Base-by-base conservation (phyloP, 768 basidiomycete genomes). In the Hericium alpestre region DNA sequence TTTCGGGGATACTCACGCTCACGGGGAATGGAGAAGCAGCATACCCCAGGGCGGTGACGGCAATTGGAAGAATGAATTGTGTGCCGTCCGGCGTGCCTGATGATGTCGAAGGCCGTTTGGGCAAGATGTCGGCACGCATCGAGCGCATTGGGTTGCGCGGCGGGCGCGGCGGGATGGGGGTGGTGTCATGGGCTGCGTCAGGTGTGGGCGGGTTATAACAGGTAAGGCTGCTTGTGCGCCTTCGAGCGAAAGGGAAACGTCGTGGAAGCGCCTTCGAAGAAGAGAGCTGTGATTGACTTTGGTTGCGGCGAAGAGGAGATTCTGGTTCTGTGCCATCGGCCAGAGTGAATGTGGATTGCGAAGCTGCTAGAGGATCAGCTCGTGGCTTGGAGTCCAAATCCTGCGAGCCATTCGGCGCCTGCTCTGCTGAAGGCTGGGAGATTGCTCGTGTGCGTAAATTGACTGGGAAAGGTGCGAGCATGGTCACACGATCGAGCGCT, bases 221-320 rank as follows among this genome's bases (percentile, higher is more conserved):
- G 53, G 57, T 53, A 39, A 61, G 58, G 20, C 51, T 54, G 23
- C 48, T 54, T 10, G 60, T 59, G 48, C 60, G 60, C 55, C 38
- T 56, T 23, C 60, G 52, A 6, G 51, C 51, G 11, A 55, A 38
- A 10, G 59, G 27, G 15, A 57, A 50, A 5, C 12, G 51, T 18
- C 41, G 41, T 6, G 41, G 6, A 18, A 43, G 41, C 16, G 16
- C 41, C 41, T 43, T 43, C 27, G 16, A 15, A 15, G 51, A 38
- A 15, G 51, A 10, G 6, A 54, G 43, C n/a, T 38, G 58, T 38
- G 58, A 46, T 23, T 23, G n/a, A 23, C 27, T 32, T 12, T 11
- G 10, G 25, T n/a, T 27, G 27, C 51, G 23, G 15, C 41, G 41
- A 43, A 27, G 25, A 12, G 48, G 25, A n/a, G 48, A 27, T 22